phyloP scores from a whole-genome alignment of 176 grass and related monocot species.

The Oryza glumipatula region DNA sequence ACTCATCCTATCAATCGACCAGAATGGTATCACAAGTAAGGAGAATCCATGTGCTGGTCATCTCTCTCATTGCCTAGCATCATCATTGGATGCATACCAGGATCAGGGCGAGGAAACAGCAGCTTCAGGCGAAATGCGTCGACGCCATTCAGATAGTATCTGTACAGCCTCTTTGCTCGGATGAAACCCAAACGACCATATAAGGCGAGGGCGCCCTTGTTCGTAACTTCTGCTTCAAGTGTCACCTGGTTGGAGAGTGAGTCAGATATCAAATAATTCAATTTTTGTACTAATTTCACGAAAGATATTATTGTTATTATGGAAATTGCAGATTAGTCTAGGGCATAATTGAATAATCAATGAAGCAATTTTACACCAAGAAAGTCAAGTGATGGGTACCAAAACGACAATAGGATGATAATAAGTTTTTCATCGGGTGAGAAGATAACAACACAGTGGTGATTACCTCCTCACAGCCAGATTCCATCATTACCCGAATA shows the following conservation, averaged over 20 bases:
- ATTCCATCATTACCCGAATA: constrained; percentile 89
- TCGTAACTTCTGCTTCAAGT: constrained; percentile 95
- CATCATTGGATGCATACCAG: constrained; percentile 36
- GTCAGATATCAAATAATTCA: not conserved
- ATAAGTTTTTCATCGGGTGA: not conserved
- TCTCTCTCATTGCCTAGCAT: constrained; percentile 20
- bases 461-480: constrained; percentile 89
- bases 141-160: constrained; percentile 93
- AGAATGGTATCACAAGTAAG: constrained; percentile 49
- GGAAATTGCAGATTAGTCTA: not conserved
- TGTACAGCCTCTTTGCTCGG: constrained; percentile 89
- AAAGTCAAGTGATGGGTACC: not conserved
- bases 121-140: constrained; percentile 94
- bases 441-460: not conserved
- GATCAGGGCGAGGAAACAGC: constrained; percentile 67
- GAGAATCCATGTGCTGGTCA: constrained; percentile 53
- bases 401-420: not conserved
- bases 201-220: constrained; percentile 86
- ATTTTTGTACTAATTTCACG: not conserved
- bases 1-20: not conserved
- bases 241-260: constrained; percentile 64
- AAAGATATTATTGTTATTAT: not conserved
- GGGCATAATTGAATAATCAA: not conserved
- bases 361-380: not conserved
- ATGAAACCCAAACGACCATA: constrained; percentile 93